These are phyloP conservation scores for Diaporthe capsici DNA, from an alignment of 2,329 filamentous ascomycete species.

Conservation along the genomic window DNA sequence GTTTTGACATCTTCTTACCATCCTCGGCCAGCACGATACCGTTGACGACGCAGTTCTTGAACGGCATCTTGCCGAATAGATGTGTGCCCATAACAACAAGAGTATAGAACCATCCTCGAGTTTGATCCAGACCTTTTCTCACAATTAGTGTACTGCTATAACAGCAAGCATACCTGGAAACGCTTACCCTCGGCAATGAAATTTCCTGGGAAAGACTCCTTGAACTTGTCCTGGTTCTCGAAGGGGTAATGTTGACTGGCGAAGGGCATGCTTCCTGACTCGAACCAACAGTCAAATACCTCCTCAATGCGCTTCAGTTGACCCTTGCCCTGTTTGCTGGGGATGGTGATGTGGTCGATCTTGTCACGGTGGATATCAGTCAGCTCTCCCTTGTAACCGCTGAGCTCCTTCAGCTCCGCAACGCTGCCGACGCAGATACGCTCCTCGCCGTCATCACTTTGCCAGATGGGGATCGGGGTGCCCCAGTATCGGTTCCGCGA, in stretches of 20 bases:
- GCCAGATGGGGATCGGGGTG: constrained; percentile 92
- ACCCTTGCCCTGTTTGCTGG: constrained; percentile 89
- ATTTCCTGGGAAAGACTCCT: constrained; percentile 87
- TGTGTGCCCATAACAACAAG: constrained; percentile 90
- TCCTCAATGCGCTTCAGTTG: constrained; percentile 85
- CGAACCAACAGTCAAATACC: constrained; percentile 98
- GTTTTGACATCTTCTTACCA: constrained; percentile 99
- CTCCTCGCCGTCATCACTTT: constrained; percentile 90
- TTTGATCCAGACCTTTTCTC: constrained; percentile 77
- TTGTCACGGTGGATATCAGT: constrained; percentile 92
- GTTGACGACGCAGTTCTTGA: constrained; percentile 97
- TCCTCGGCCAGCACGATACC: constrained; percentile 94
- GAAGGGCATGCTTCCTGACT: constrained; percentile 96
- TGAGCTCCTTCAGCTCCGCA: constrained; percentile 85
- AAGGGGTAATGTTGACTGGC: constrained; percentile 93
- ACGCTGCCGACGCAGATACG: constrained; percentile 88
- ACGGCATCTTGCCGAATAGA: constrained; percentile 86
- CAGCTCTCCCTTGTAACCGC: constrained; percentile 87
- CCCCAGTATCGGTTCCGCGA: constrained; percentile 97
- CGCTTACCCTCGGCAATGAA: constrained; percentile 82
- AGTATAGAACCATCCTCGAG: constrained; percentile 97
- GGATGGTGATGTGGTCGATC: constrained; percentile 94
- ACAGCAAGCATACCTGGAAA: constrained; percentile 58
- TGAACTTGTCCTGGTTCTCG: constrained; percentile 85
- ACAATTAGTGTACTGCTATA: neutral